phyloP scores from a whole-genome alignment of 768 basidiomycete species.

The Lactarius sanguifluus region DNA sequence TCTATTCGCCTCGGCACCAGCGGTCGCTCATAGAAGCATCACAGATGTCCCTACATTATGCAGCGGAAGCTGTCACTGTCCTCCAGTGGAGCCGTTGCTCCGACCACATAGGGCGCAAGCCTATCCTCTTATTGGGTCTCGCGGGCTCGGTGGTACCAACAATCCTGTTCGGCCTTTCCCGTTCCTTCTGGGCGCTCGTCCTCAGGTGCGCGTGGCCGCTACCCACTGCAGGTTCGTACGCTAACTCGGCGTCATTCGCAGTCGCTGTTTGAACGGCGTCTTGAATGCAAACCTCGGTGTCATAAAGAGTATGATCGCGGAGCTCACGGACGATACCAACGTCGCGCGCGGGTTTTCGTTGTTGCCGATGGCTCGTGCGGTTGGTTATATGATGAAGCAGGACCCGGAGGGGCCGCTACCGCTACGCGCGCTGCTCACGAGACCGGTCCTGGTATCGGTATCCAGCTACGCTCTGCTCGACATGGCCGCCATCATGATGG shows the following conservation, averaged over 20 bases:
- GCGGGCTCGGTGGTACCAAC: slow-evolving; percentile 38
- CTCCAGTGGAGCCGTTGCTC: slow-evolving; percentile 50
- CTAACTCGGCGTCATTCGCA: neutral
- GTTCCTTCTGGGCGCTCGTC: slow-evolving; percentile 37
- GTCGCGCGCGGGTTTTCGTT: slow-evolving; percentile 41
- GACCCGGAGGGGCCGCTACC: slow-evolving; percentile 8
- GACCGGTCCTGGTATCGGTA: slow-evolving; percentile 10
- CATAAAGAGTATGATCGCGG: slow-evolving; percentile 70
- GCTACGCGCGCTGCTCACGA: slow-evolving; percentile 14
- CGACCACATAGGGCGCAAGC: slow-evolving; percentile 50
- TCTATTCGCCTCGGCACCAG: neutral
- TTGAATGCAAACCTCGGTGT: slow-evolving; percentile 44
- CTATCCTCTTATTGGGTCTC: slow-evolving; percentile 42
- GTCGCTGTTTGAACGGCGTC: slow-evolving; percentile 20
- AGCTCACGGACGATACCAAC: slow-evolving; percentile 61
- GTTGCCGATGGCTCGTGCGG: slow-evolving; percentile 36
- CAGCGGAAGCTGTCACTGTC: slow-evolving; percentile 46
- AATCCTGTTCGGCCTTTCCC: slow-evolving; percentile 40
- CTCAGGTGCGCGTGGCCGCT: slow-evolving; percentile 26
- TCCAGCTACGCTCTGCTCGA: slow-evolving; percentile 20
- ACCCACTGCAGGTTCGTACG: neutral
- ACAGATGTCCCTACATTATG: slow-evolving; percentile 51
- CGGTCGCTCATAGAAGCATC: neutral
- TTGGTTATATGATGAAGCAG: slow-evolving; percentile 15
- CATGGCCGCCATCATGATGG: slow-evolving; percentile 8